Base-by-base conservation (phyloP, 129 eudicot species). In the Chrysanthemum seticuspe region DNA sequence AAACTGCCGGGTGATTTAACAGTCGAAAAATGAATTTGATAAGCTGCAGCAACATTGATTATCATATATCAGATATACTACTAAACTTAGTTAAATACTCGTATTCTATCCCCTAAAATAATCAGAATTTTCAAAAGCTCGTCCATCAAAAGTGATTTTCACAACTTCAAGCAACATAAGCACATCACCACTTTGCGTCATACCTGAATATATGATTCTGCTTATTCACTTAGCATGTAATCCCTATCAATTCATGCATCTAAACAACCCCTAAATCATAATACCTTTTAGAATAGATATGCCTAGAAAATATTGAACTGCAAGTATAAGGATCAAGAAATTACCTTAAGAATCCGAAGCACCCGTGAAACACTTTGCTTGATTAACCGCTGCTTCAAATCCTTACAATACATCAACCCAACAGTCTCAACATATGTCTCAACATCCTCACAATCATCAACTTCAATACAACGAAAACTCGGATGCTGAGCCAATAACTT, bases 371-470 rank as follows among this genome's bases (percentile, higher is more conserved):
- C 94, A 25, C 88, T 94, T 74, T 90, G 99, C 75, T 88, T 94
- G 79, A 90, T 88, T 80, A 94, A 85, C 72, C 94, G 78, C 75
- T 87, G 97, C 84, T 88, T 94, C 83, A 94, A 60, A 15, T 94
- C 97, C 80, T 83, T 90, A 73, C 96, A 88, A 66, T 94, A 94
- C 99, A 94, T 94, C 60, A 94, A 76, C 27, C 99, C 99, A 47
- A 94, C 86, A 19, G 97, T 90, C 60, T 94, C 99, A 47, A 90
- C 97, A 73, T 85, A 94, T 19, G 90, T 86, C 70, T 94, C 99
- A 68, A 86, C 99, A 81, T 94, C 99, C 78, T 90, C 99, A 76
- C 97, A 94, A 63, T 90, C 92, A 63, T 90, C 97, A 58, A 94
- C 76, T 62, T 86, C 89, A 52, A 94, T 80, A 73, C 79, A 88